A percentile compares a stretch with the other conserved stretches of the same genome.
Evolutionary conservation across 257 asterid genomes (phyloP).

Genomic region (Solanum chilense): DNA sequence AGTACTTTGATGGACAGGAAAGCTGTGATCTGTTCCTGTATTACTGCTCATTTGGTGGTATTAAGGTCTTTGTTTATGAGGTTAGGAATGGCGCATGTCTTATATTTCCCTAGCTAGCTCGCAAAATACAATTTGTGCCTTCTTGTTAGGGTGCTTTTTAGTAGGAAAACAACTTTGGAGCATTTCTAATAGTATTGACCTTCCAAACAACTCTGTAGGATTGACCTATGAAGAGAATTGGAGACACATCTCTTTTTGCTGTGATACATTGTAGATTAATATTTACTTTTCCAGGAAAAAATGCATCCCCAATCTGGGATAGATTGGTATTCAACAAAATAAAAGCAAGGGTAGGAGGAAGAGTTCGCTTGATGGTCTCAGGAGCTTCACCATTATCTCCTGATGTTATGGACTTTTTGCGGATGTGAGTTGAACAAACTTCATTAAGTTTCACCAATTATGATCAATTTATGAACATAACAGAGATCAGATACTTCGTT

Average conservation of each 20-base stretch:
- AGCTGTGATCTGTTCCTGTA: background rate
- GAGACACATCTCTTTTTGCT: background rate
- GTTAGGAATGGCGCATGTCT: background rate
- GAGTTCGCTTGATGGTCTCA: conserved; percentile 77
- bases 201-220: background rate
- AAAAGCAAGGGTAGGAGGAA: conserved; percentile 81
- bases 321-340: conserved; percentile 85
- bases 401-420: conserved; percentile 80
- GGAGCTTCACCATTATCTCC: conserved; percentile 98
- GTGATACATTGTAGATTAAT: background rate
- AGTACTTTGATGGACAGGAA: background rate
- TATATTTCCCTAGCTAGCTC: background rate
- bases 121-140: background rate
- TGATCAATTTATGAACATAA: background rate
- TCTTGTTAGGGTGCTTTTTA: background rate
- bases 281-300: conserved; percentile 44
- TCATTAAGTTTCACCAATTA: background rate
- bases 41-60: background rate
- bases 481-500: background rate
- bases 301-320: conserved; percentile 91
- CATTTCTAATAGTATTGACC: background rate
- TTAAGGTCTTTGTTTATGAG: background rate
- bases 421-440: conserved; percentile 53
- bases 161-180: background rate
- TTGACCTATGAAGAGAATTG: background rate